Base-by-base conservation (phyloP, 2,329 filamentous ascomycete genomes). In the Cadophora luteo-olivacea region DNA sequence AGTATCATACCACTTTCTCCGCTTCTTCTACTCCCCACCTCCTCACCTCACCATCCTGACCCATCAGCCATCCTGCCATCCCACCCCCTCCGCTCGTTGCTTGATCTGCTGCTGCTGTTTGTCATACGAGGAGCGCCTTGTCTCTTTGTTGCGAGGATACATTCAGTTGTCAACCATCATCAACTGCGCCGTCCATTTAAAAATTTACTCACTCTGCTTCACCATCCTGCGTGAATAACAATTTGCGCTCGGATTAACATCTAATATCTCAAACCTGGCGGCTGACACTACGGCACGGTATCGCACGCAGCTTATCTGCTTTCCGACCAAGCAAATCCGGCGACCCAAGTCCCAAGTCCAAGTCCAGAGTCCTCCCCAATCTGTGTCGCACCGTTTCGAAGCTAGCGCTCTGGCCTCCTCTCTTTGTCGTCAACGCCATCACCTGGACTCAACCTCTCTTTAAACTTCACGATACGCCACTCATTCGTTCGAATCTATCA, bases 361-460 rank as follows among this genome's bases (percentile, higher is more conserved):
- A n/a, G n/a, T 36, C 11, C 51, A 5, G 4, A 48, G 45, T 48
- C 19, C 22, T 22, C 33, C 54, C 32, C 32, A 29, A 33, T 57
- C 54, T 12, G 32, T 38, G 33, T 33, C 54, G 54, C 54, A 57
- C 54, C 54, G 54, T 58, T 58, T 58, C 32, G 19, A 58, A 22
- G 54, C 32, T 58, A n/a, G 45, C n/a, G 54, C 54, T n/a, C 54
- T 38, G 29, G n/a, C 33, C 54, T 38, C 54, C 33, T 58, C 54
- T 38, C 54, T 38, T 58, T 58, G 33, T 58, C 54, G 32, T 38
- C 54, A 24, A 36, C 54, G 4, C n/a, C 54, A 36, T 38, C 54
- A 19, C 32, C 29, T n/a, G 19, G 14, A 16, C 57, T 45, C 38
- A n/a, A 48, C 25, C 24, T 32, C 36, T 45, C 36, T 19, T 24